Evolutionary conservation across 192 early-diverging fungal species (phyloP).

Genomic region (Backusella tarrabulga): DNA sequence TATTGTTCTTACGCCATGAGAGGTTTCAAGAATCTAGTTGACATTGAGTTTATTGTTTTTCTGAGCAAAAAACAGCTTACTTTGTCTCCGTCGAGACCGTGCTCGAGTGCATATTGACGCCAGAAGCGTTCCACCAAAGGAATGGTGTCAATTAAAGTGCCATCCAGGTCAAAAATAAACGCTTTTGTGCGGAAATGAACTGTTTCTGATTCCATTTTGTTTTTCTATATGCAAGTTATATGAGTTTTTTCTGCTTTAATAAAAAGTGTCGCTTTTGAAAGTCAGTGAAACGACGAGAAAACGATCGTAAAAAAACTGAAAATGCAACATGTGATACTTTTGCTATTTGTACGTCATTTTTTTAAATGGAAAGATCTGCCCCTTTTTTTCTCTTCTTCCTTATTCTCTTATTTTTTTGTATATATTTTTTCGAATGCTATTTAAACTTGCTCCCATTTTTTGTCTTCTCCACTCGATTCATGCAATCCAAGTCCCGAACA

Average conservation of each 20-base stretch:
- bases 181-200: slow-evolving; percentile 18
- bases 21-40: slow-evolving; percentile 38
- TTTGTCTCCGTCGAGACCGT: slow-evolving; percentile 41
- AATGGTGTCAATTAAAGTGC: slow-evolving; percentile 53
- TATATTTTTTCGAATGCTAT: neutral
- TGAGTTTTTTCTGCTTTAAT: neutral
- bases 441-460: neutral
- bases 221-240: neutral
- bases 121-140: slow-evolving; percentile 48
- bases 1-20: slow-evolving; percentile 49
- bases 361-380: neutral
- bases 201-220: neutral
- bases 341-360: neutral
- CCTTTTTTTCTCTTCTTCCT: neutral
- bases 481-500: neutral
- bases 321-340: neutral
- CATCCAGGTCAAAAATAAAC: slow-evolving; percentile 43
- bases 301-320: neutral
- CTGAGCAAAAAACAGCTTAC: neutral
- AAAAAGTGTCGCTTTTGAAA: neutral
- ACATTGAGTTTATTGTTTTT: neutral
- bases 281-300: neutral
- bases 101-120: slow-evolving; percentile 39
- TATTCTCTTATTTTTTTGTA: neutral
- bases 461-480: neutral